These are phyloP conservation scores for Phytophthora agathidicida DNA, from an alignment of 352 stramenopile species.

Conservation along the genomic window DNA sequence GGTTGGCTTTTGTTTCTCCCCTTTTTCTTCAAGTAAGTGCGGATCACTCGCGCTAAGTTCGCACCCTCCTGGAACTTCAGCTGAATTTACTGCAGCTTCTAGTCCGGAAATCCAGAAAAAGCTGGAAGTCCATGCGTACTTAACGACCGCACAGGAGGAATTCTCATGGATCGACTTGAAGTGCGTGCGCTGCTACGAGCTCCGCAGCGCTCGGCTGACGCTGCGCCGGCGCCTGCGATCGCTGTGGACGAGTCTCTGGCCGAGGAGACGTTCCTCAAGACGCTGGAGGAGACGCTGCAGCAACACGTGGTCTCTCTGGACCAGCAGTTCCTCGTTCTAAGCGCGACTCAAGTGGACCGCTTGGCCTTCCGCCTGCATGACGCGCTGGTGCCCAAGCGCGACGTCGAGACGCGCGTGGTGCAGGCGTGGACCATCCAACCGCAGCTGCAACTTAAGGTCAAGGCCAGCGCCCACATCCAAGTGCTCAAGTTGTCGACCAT, in stretches of 20 bases:
- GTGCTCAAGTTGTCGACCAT: conserved; percentile 90
- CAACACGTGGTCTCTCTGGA: conserved; percentile 54
- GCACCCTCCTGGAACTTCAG: background rate
- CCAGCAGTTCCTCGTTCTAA: conserved; percentile 69
- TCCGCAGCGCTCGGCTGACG: background rate
- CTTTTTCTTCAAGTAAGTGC: conserved; percentile 5
- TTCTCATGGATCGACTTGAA: conserved; percentile 61
- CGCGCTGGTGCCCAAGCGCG: conserved; percentile 72
- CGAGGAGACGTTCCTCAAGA: conserved; percentile 68
- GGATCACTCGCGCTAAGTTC: conserved; percentile 3
- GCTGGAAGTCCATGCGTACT: background rate
- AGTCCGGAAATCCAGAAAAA: background rate
- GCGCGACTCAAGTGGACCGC: conserved; percentile 69
- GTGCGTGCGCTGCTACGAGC: conserved; percentile 53
- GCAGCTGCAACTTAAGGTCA: conserved; percentile 61
- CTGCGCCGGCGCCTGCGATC: conserved; percentile 20
- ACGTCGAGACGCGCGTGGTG: conserved; percentile 63
- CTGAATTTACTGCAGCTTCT: too few relatives aligned
- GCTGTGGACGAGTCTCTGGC: conserved; percentile 51
- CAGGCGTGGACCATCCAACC: conserved; percentile 83
- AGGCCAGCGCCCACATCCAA: conserved; percentile 80
- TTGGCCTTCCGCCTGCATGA: conserved; percentile 74
- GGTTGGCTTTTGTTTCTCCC: conserved; percentile 11
- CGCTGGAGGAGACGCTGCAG: conserved; percentile 74
- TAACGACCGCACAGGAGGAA: background rate